Conservation (phyloP, 2,329 filamentous ascomycete species). For the Xylaria polymorpha region DNA sequence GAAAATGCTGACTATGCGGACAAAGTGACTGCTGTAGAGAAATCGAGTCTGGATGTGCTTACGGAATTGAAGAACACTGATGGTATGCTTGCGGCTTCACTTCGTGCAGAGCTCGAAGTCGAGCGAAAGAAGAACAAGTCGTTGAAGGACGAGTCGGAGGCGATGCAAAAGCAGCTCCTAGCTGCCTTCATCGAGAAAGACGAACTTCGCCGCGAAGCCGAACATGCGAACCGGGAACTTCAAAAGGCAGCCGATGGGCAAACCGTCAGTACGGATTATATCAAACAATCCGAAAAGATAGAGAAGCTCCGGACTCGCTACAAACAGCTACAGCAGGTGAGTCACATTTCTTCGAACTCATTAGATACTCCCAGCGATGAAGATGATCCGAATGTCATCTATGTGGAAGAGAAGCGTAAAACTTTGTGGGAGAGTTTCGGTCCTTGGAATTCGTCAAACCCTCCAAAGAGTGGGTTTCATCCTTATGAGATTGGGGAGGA, state of each 20-base stretch:
- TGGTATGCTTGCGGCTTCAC: conserved; percentile 67
- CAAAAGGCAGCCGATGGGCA: conserved; percentile 52
- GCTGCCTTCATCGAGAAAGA: conserved; percentile 71
- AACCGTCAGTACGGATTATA: conserved; percentile 49
- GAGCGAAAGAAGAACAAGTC: conserved; percentile 64
- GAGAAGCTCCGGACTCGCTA: conserved; percentile 68
- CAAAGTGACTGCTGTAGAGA: conserved; percentile 64
- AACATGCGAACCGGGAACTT: conserved; percentile 58
- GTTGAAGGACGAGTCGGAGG: conserved; percentile 64
- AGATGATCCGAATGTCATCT: conserved; percentile 39
- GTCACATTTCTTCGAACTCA: conserved; percentile 47
- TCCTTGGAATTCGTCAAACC: conserved; percentile 29
- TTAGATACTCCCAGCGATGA: conserved; percentile 28
- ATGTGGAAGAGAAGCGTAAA: conserved; percentile 42
- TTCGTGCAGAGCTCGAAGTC: conserved; percentile 68
- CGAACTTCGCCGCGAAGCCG: conserved; percentile 66
- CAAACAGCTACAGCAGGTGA: conserved; percentile 69
- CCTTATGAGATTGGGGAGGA: conserved; percentile 35
- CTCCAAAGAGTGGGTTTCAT: conserved; percentile 37
- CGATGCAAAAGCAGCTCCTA: conserved; percentile 69
- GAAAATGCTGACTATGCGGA: conserved; percentile 45
- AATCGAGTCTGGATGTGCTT: conserved; percentile 66
- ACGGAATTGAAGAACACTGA: conserved; percentile 70
- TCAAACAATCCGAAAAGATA: conserved; percentile 62
- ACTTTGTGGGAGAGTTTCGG: conserved; percentile 42